phyloP scores from a whole-genome alignment of 2,329 filamentous ascomycete genomes.

The Aspergillus fumigatiaffinis region DNA sequence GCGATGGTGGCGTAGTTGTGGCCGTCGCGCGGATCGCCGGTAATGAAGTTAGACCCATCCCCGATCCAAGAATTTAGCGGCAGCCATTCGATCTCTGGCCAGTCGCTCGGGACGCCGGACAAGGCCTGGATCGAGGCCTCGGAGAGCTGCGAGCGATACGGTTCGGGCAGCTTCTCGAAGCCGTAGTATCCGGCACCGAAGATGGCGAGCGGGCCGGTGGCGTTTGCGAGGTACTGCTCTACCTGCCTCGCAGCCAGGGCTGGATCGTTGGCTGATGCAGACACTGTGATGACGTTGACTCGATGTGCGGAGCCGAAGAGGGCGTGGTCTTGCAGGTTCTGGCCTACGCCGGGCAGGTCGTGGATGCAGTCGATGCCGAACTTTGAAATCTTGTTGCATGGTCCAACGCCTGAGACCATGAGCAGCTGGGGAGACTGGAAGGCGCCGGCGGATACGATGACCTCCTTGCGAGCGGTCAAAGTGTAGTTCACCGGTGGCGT shows the following conservation, averaged over 20 bases:
- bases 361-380: slow-evolving; percentile 13
- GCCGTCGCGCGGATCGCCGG: slow-evolving; percentile 20
- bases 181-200: slow-evolving; percentile 21
- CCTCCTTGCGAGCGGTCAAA: slow-evolving; percentile 14
- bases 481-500: slow-evolving; percentile 11
- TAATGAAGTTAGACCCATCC: slow-evolving; percentile 10
- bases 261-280: slow-evolving; percentile 19
- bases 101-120: slow-evolving; percentile 25
- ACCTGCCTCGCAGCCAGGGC: slow-evolving; percentile 16
- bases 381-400: slow-evolving; percentile 15
- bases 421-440: slow-evolving; percentile 12
- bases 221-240: slow-evolving; percentile 20
- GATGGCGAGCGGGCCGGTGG: slow-evolving; percentile 22
- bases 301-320: slow-evolving; percentile 31
- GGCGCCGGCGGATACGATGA: slow-evolving; percentile 14
- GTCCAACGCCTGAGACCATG: slow-evolving; percentile 15
- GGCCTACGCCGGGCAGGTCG: slow-evolving; percentile 20
- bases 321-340: slow-evolving; percentile 45
- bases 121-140: slow-evolving; percentile 10
- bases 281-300: slow-evolving; percentile 32
- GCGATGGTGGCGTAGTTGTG: slow-evolving; percentile 13
- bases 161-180: slow-evolving; percentile 27
- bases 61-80: slow-evolving; percentile 13
- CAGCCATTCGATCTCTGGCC: slow-evolving; percentile 32
- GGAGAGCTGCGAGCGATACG: slow-evolving; percentile 17